Percentiles rank a stretch among this genome's conserved stretches.
These are phyloP conservation scores for Cryptococcus sp. DNA, from an alignment of 1,284 basidiomycete genomes.

Conservation along the genomic window DNA sequence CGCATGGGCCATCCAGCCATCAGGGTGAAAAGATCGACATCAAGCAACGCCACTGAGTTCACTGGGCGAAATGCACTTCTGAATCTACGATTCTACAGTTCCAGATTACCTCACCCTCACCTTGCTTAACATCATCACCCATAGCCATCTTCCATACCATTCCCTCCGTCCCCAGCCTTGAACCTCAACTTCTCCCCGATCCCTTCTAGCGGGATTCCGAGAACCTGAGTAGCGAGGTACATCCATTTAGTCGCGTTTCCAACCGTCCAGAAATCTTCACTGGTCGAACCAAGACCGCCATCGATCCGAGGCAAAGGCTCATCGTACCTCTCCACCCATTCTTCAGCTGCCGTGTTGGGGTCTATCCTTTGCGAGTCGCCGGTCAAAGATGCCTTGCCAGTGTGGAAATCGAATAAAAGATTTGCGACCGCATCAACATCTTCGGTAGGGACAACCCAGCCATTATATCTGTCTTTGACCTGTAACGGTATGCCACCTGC, in stretches of 20 bases:
- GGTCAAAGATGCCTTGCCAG: conserved; percentile 60
- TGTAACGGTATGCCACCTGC: conserved; percentile 87
- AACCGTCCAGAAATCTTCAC: conserved; percentile 47
- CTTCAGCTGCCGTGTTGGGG: conserved; percentile 33
- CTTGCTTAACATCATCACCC: conserved; percentile 35
- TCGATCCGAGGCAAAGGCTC: conserved; percentile 20
- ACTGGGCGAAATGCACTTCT: too few relatives aligned
- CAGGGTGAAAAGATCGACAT: too few relatives aligned
- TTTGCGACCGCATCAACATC: conserved; percentile 68
- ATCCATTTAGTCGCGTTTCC: conserved; percentile 44
- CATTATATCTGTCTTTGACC: conserved; percentile 73
- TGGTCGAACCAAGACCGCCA: conserved; percentile 20
- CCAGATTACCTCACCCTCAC: conserved; percentile 24
- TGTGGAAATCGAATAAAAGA: conserved; percentile 68
- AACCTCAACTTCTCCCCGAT: conserved; percentile 18
- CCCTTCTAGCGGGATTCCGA: conserved; percentile 16
- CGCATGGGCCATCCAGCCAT: too few relatives aligned
- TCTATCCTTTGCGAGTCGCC: background rate
- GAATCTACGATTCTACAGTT: too few relatives aligned
- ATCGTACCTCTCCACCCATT: conserved; percentile 26
- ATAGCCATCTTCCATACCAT: conserved; percentile 47
- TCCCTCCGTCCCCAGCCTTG: conserved; percentile 23
- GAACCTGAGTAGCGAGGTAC: conserved; percentile 27
- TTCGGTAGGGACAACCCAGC: conserved; percentile 68
- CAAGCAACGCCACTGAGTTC: too few relatives aligned